Evolutionary conservation across 2,329 filamentous ascomycete genomes (phyloP), one percentile per base, ranked within the genome.

Genomic region (Lachnellula hyalina): DNA sequence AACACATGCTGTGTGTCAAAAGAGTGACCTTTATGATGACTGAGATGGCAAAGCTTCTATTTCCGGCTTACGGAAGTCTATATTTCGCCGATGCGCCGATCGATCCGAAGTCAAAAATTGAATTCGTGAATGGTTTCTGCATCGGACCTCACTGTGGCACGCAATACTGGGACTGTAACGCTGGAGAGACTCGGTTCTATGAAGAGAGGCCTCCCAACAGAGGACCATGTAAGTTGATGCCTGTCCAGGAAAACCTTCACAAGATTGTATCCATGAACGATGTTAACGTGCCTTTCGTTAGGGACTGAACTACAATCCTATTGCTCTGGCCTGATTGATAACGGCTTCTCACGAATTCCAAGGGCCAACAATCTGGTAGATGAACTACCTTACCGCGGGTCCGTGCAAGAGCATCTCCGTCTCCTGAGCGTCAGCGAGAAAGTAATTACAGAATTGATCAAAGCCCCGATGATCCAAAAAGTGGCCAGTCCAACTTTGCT

Each of bases 261-360:
- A 6, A 25, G 23, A 25, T 5, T 25, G 23, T 25, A 25, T 25
- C 4, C 23, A 4, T 6, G 23, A 25, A 25, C 23, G 23, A 25
- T 25, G 23, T 25, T 25, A 25, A 25, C 23, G 23, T 25, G 23
- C 23, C 23, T 25, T 25, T 25, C 23, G 23, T 25, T 5, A 75
- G 73, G 72, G 72, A 44, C 19, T 6, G 61, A 65, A 56, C 54
- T 75, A 44, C 47, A 40, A 14, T 63, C 60, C 61, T 75, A 71
- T 54, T 65, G 61, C 51, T 58, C 70, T 41, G 71, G 70, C 41
- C 67, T 75, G 35, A 65, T 75, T 34, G 72, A 75, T 60, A 61
- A 65, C 38, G 70, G 71, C 44, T 59, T 73, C 53, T 70, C 71
- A 14, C 67, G 66, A 41, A 59, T 75, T 46, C 70, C 71, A 45